Conservation (phyloP, 2,329 filamentous ascomycete genomes). For the Talaromyces funiculosus region DNA sequence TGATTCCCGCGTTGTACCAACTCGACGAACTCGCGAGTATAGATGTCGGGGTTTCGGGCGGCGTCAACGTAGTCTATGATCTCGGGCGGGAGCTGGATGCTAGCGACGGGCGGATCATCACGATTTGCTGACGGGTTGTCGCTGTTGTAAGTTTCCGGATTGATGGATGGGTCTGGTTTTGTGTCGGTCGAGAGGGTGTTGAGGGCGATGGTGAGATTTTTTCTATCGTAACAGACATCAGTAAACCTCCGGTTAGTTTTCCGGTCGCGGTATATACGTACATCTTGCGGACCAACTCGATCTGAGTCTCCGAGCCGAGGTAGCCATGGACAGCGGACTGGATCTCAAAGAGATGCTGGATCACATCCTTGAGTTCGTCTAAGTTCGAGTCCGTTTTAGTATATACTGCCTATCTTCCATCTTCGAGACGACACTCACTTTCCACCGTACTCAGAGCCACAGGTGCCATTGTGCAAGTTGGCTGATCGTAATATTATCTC, state of each 20-base stretch:
- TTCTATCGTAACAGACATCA: slow-evolving; percentile 26
- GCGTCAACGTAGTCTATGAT: slow-evolving; percentile 59
- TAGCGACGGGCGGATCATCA: slow-evolving; percentile 38
- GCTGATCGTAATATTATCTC: not conserved
- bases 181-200: slow-evolving; percentile 44
- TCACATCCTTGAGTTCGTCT: slow-evolving; percentile 55
- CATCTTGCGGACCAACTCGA: slow-evolving; percentile 55
- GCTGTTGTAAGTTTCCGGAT: not conserved
- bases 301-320: slow-evolving; percentile 51
- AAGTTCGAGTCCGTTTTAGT: too few relatives aligned
- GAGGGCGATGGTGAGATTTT: slow-evolving; percentile 50
- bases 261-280: slow-evolving; percentile 23
- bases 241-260: not conserved
- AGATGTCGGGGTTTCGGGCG: slow-evolving; percentile 61
- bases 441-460: slow-evolving; percentile 31
- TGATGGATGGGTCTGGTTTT: slow-evolving; percentile 20
- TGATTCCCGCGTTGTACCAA: slow-evolving; percentile 58
- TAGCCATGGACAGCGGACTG: slow-evolving; percentile 56
- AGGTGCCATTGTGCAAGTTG: slow-evolving; percentile 28
- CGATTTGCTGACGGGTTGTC: not conserved
- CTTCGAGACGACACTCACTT: slow-evolving; percentile 20
- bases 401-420: not conserved
- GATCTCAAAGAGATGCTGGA: slow-evolving; percentile 58
- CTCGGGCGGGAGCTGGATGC: slow-evolving; percentile 54
- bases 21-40: slow-evolving; percentile 61